phyloP scores from a whole-genome alignment of 495 filamentous ascomycete genomes.

The Neurospora intermedia region DNA sequence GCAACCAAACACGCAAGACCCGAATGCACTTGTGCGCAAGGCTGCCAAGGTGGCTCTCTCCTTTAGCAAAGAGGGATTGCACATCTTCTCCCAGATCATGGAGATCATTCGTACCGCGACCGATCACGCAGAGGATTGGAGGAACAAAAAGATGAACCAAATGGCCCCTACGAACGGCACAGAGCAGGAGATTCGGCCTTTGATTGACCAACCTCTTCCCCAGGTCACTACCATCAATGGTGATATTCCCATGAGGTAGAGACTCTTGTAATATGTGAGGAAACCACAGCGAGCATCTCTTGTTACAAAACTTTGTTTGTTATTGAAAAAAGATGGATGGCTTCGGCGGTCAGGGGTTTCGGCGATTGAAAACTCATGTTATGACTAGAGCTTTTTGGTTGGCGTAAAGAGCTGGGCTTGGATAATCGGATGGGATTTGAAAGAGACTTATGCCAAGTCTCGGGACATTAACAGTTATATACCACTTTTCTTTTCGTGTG shows the following conservation, averaged over 20 bases:
- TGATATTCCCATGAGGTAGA: constrained; percentile 1
- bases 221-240: background rate
- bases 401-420: background rate
- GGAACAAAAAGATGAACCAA: constrained; percentile 45
- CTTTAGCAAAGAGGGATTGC: constrained; percentile 75
- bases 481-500: background rate
- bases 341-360: background rate
- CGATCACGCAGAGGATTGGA: constrained; percentile 78
- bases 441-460: background rate
- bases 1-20: constrained; percentile 26
- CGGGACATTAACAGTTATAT: background rate
- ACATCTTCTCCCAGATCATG: constrained; percentile 80
- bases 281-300: background rate
- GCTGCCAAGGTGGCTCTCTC: constrained; percentile 62
- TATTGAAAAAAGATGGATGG: background rate
- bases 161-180: background rate
- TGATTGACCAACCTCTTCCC: background rate
- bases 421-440: background rate
- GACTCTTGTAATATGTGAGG: background rate
- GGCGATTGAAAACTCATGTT: background rate
- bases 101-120: constrained; percentile 75
- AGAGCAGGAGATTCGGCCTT: background rate
- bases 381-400: background rate
- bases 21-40: constrained; percentile 28
- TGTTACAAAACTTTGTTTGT: background rate